These are phyloP conservation scores for Pezicula neosporulosa DNA, from an alignment of 2,329 filamentous ascomycete species.

Conservation along the genomic window DNA sequence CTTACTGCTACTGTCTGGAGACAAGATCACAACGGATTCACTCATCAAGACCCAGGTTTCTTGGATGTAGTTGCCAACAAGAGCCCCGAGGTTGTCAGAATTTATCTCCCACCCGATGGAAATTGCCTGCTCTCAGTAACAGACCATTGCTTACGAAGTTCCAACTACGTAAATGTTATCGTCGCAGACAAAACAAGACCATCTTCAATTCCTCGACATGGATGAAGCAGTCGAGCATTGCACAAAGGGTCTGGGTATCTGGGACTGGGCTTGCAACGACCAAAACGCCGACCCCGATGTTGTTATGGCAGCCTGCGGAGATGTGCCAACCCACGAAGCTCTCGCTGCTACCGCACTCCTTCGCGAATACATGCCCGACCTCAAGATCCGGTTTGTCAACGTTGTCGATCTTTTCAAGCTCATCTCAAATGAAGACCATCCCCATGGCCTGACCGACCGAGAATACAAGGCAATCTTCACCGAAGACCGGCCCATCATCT, in stretches of 20 bases:
- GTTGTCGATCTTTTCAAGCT: conserved; percentile 79
- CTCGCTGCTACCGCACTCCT: conserved; percentile 73
- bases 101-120: conserved; percentile 77
- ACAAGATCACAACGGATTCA: conserved; percentile 83
- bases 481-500: conserved; percentile 67
- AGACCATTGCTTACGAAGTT: conserved; percentile 70
- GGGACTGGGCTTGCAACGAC: conserved; percentile 74
- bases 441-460: conserved; percentile 64
- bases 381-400: conserved; percentile 78
- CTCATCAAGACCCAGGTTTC: conserved; percentile 78
- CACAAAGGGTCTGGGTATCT: conserved; percentile 75
- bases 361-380: conserved; percentile 64
- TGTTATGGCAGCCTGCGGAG: conserved; percentile 73
- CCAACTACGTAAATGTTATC: conserved; percentile 79
- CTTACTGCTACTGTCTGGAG: conserved; percentile 77
- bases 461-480: conserved; percentile 73
- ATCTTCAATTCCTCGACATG: conserved; percentile 73
- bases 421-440: conserved; percentile 66
- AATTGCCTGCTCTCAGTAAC: conserved; percentile 74
- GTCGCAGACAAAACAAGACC: conserved; percentile 80
- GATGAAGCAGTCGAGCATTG: conserved; percentile 71
- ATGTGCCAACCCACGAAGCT: conserved; percentile 70
- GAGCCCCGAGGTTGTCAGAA: conserved; percentile 73
- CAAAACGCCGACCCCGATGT: conserved; percentile 65
- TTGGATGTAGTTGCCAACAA: conserved; percentile 78